A percentile compares a stretch with the other conserved stretches of the same genome.
Evolutionary conservation across 306 rosid genomes (phyloP).

Genomic region (Geum urbanum): DNA sequence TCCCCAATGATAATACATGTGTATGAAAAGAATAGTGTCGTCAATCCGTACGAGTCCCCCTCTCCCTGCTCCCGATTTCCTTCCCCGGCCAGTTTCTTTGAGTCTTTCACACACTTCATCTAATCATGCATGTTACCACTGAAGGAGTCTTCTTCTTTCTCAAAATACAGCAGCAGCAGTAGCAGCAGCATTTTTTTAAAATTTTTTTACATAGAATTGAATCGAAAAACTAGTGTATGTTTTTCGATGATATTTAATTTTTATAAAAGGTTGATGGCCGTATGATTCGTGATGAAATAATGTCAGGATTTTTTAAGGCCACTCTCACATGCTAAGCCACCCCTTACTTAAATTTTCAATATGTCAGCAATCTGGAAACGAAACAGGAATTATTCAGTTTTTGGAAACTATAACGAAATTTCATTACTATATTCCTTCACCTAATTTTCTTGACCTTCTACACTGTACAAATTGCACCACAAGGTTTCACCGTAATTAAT

Average conservation of each 20-base stretch:
- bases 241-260: not conserved
- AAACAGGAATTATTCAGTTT: constrained; percentile 20
- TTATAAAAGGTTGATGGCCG: constrained; percentile 40
- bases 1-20: constrained; percentile 32
- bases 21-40: constrained; percentile 46
- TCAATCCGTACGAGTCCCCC: constrained; percentile 51
- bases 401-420: constrained; percentile 48
- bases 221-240: not conserved
- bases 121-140: constrained; percentile 26
- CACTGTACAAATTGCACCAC: not conserved
- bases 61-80: constrained; percentile 32
- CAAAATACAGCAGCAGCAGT: not conserved
- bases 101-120: constrained; percentile 19
- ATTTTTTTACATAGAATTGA: not conserved
- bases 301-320: constrained; percentile 10
- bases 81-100: not conserved
- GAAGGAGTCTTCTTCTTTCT: constrained; percentile 28
- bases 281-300: constrained; percentile 36
- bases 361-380: constrained; percentile 35
- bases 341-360: constrained; percentile 27
- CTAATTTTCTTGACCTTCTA: constrained; percentile 33
- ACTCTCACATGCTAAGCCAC: constrained; percentile 46
- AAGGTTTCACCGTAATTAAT: not conserved
- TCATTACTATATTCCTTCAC: constrained; percentile 29
- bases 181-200: not conserved